Evolutionary conservation across 2,329 filamentous ascomycete species (phyloP), one percentile per base, ranked within the genome.

Genomic region (Fusarium irregulare): DNA sequence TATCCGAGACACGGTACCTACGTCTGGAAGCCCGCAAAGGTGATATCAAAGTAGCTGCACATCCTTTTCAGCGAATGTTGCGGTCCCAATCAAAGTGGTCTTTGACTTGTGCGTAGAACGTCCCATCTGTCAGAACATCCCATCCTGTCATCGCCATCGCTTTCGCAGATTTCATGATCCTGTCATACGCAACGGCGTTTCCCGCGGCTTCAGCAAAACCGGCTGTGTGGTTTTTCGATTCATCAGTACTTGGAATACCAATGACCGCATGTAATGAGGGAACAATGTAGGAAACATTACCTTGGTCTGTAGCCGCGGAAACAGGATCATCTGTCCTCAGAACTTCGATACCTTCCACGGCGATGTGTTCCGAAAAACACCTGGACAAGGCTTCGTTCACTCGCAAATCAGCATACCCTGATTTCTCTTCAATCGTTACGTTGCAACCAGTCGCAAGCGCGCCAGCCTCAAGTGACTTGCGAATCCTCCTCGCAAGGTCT

Each of bases 141-240:
- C 56, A 64, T 4, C 56, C 60, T 16, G 59, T 59, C 27, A 64
- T 34, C 10, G 60, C 56, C 49, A 64, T 60, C 8, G 56, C 60
- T 32, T 55, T 47, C 1, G 42, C 60, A 41, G 56, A 45, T 16
- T 18, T 13, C 8, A 64, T 23, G 3, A 30, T 32, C 34, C 60
- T 50, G 5, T 41, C 45, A 32, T 45, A 47, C 8, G 60, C 58
- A 10, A 60, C 9, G 18, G 34, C 18, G 4, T 41, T 28, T 3
- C 48, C 60, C 21, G 60, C 42, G 4, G 56, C 60, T 18, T 64
- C 34, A 3, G 56, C 20, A 16, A 64, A 64, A 1, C 60, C 60
- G 1, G 44, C 25, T 2, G 60, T 64, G 8, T 64, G 60, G 25
- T 64, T 64, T 4, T 59, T 59, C 4, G 51, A 59, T 28, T 37